Conservation (phyloP, 331 rosid genomes). For the Rhamnella rubrinervis region DNA sequence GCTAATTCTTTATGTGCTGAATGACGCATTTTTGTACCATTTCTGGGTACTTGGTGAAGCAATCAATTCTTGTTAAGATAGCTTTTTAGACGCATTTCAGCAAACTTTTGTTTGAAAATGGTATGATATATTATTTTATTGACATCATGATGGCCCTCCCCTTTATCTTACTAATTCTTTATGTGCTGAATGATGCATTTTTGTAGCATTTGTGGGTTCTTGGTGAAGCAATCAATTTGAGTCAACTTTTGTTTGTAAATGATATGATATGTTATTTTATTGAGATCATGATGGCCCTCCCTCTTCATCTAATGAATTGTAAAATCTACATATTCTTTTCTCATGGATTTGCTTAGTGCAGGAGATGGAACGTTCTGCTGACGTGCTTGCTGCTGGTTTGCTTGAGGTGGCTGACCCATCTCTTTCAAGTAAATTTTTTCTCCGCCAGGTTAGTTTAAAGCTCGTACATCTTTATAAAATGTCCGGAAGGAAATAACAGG, state of each 20-base stretch:
- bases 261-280: neutral
- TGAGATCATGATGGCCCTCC: neutral
- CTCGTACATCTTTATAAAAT: neutral
- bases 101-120: neutral
- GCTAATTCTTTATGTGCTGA: neutral
- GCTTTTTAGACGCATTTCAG: neutral
- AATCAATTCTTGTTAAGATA: neutral
- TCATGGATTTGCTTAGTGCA: constrained; percentile 35
- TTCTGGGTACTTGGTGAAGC: constrained; percentile 18
- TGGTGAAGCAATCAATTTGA: constrained; percentile 3
- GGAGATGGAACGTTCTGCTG: constrained; percentile 98
- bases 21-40: constrained; percentile 10
- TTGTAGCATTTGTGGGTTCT: constrained; percentile 17
- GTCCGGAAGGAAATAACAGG: neutral
- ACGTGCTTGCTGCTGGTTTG: constrained; percentile 96
- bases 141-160: neutral
- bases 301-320: neutral
- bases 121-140: neutral
- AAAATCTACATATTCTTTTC: constrained; percentile 9
- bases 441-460: constrained; percentile 59
- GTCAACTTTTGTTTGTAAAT: neutral
- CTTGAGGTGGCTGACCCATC: constrained; percentile 97
- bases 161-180: neutral
- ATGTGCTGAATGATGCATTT: constrained; percentile 10
- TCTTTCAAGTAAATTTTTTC: constrained; percentile 80